A percentile compares a stretch with the other conserved stretches of the same genome.
Conservation (phyloP, 345 rosid genomes). For the Pugionium cornutum region DNA sequence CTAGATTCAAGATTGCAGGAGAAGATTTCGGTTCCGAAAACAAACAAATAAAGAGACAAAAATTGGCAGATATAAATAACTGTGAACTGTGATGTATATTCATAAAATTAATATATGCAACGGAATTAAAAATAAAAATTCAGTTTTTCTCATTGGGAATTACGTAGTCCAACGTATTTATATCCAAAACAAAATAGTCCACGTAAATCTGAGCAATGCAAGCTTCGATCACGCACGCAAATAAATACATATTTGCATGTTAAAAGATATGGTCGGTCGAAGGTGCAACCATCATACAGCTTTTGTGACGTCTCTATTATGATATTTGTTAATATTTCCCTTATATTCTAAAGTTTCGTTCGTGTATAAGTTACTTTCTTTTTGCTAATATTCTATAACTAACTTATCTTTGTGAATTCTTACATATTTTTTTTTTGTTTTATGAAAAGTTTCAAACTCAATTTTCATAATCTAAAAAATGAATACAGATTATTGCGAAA, state of each 20-base stretch:
- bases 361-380: neutral
- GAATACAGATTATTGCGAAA: too few relatives aligned
- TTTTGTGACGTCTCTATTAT: neutral
- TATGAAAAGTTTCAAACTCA: too few relatives aligned
- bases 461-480: too few relatives aligned
- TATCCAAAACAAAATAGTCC: neutral
- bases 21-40: slow-evolving; percentile 14
- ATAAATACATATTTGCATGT: slow-evolving; percentile 26
- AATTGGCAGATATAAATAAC: too few relatives aligned
- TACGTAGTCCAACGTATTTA: neutral
- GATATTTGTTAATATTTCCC: slow-evolving; percentile 9
- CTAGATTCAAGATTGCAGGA: neutral
- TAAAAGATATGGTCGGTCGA: slow-evolving; percentile 24
- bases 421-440: too few relatives aligned
- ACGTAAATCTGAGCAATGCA: slow-evolving; percentile 27
- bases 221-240: slow-evolving; percentile 34
- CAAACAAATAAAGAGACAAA: slow-evolving; percentile 23
- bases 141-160: slow-evolving; percentile 28
- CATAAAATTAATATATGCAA: neutral
- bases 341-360: neutral
- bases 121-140: neutral
- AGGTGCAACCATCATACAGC: slow-evolving; percentile 6
- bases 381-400: neutral
- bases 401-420: neutral
- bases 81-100: too few relatives aligned